Evolutionary conservation across 2,329 filamentous ascomycete species (phyloP).

Genomic region (Thielaviopsis punctulata): DNA sequence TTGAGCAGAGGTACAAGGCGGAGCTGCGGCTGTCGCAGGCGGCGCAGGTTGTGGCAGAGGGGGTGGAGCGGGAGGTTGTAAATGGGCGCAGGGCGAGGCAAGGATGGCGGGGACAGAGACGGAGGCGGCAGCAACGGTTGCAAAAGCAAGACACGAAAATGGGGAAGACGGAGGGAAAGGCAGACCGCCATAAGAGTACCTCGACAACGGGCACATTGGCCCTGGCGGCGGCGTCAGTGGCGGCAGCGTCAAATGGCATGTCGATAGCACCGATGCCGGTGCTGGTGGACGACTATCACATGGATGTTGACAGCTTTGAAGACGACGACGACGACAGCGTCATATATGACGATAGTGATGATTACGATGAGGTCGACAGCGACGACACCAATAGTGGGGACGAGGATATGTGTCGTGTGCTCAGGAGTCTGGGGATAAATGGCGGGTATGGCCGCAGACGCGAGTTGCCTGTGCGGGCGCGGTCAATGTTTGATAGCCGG

Average conservation of each 20-base stretch:
- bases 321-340: background rate
- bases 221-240: background rate
- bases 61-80: background rate
- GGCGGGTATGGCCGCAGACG: background rate
- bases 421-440: background rate
- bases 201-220: background rate
- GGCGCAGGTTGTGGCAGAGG: background rate
- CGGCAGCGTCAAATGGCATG: background rate
- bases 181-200: background rate
- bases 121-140: background rate
- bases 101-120: too few relatives aligned
- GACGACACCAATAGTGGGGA: background rate
- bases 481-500: constrained; percentile 9
- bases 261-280: background rate
- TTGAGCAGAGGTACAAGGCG: constrained; percentile 17
- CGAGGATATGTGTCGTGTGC: background rate
- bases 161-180: background rate
- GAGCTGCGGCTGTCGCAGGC: background rate
- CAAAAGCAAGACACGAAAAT: background rate
- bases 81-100: background rate
- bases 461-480: background rate
- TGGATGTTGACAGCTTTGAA: background rate
- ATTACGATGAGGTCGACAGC: background rate
- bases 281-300: too few relatives aligned
- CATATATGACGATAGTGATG: background rate